A percentile compares a stretch with the other conserved stretches of the same genome.
phyloP scores from a whole-genome alignment of 164 flowering plant genomes.

The Liquidambar formosana region DNA sequence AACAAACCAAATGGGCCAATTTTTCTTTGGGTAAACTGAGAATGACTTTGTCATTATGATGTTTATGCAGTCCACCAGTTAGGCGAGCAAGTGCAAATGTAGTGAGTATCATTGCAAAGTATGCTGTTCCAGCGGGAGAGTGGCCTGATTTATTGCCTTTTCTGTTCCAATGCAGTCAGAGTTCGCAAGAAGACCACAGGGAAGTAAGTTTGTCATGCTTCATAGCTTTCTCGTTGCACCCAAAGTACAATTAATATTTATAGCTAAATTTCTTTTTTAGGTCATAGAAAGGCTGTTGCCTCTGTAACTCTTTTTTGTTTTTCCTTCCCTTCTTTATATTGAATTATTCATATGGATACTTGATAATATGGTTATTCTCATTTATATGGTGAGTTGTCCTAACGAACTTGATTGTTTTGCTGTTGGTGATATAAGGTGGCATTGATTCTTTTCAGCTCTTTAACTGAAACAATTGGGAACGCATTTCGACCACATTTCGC shows the following conservation, averaged over 20 bases:
- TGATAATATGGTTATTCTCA: not conserved
- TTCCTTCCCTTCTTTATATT: no score
- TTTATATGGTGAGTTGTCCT: not conserved
- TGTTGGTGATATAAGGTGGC: conserved; percentile 61
- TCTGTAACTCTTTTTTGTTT: not conserved
- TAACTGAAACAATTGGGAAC: conserved; percentile 90
- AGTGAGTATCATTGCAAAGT: conserved; percentile 88
- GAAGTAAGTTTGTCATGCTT: conserved; percentile 52
- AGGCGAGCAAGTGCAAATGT: conserved; percentile 97
- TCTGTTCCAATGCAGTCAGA: conserved; percentile 88
- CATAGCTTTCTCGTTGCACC: not conserved
- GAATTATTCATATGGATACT: not conserved
- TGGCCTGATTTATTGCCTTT: conserved; percentile 97
- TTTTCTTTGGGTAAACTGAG: not conserved
- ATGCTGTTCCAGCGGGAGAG: conserved; percentile 93
- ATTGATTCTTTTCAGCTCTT: conserved; percentile 91
- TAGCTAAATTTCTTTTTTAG: not conserved
- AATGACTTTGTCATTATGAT: not conserved
- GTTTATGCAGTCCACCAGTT: conserved; percentile 72
- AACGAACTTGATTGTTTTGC: conserved; percentile 1
- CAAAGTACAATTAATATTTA: no score
- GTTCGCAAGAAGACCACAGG: conserved; percentile 89
- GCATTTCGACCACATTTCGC: conserved; percentile 78
- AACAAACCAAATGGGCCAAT: no score
- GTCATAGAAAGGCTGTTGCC: not conserved